A percentile compares a stretch with the other conserved stretches of the same genome.
phyloP scores from a whole-genome alignment of 1,139 yeast species.

The Blastobotrys persicus region DNA sequence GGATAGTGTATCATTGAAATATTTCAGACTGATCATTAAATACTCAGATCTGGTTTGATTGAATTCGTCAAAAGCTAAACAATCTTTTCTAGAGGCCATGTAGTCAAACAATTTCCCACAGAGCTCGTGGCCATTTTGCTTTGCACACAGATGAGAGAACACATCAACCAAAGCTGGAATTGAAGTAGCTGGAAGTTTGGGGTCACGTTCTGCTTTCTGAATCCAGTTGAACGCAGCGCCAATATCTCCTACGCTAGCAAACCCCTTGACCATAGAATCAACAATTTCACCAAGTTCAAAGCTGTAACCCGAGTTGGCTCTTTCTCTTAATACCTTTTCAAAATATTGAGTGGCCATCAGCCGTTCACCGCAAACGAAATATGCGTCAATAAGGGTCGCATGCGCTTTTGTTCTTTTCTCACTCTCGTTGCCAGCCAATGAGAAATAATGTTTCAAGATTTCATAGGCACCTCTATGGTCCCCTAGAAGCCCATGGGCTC shows the following conservation, averaged over 20 bases:
- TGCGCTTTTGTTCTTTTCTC: neutral
- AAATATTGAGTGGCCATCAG: neutral
- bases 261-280: neutral
- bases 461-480: neutral
- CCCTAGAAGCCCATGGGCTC: neutral
- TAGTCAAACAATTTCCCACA: neutral
- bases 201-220: neutral
- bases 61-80: neutral
- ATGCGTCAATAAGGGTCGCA: neutral
- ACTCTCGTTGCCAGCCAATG: neutral
- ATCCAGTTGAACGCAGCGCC: constrained; percentile 1
- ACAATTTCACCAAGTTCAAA: neutral
- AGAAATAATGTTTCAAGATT: neutral
- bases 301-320: neutral
- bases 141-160: neutral
- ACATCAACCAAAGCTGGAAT: neutral
- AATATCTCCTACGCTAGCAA: neutral
- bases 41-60: neutral
- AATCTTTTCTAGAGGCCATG: constrained; percentile 2
- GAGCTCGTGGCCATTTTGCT: neutral
- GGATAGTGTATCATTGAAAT: neutral
- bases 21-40: neutral
- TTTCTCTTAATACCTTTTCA: constrained; percentile 1
- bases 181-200: neutral
- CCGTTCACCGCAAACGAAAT: neutral